Base-by-base conservation (phyloP, 768 basidiomycete genomes). In the Kwoniella sp. region DNA sequence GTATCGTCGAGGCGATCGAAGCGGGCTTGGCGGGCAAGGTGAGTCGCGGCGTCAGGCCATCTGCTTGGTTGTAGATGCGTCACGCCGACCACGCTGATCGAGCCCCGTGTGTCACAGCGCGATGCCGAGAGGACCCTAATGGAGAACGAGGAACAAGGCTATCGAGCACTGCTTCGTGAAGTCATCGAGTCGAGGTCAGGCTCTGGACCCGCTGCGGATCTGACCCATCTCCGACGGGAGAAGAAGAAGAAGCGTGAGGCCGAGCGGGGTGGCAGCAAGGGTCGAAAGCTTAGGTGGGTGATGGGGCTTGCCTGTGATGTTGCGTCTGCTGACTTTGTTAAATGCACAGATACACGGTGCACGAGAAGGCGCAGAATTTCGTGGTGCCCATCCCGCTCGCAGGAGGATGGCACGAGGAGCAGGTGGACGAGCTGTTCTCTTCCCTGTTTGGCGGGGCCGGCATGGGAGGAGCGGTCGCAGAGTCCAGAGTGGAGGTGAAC, bases 201-300 rank as follows among this genome's bases (percentile, higher is more conserved):
- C 0, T 37, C 43, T 20, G 56, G 46, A 40, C 43, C 55, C 8
- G 59, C 51, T 17, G 43, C 50, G 9, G 64, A 60, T 39, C 36
- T 63, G 33, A 69, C 48, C 37, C 63, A 49, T 59, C 62, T 60
- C 12, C 67, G 69, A 34, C 58, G 51, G 22, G 70, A 74, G 57
- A 76, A 76, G 64, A 76, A 85, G 77, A 86, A 86, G 73, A 87
- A 84, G 69, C 76, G 79, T 45, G 73, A 71, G 28, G 88, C 93
- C n/a, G 93, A 99, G 70, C 89, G 90, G 0, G 89, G 86, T 62
- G 93, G 90, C 8, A 90, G 87, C 76, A 98, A 98, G 76, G 95
- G 95, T 4, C 79, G 93, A 52, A 93, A 91, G 74, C 75, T 99
- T 57, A 81, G 92, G 84, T 87, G 33, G 26, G 82, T 76, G 15